Base-by-base conservation (phyloP, 148 eudicot species). In the Spergularia bocconei region DNA sequence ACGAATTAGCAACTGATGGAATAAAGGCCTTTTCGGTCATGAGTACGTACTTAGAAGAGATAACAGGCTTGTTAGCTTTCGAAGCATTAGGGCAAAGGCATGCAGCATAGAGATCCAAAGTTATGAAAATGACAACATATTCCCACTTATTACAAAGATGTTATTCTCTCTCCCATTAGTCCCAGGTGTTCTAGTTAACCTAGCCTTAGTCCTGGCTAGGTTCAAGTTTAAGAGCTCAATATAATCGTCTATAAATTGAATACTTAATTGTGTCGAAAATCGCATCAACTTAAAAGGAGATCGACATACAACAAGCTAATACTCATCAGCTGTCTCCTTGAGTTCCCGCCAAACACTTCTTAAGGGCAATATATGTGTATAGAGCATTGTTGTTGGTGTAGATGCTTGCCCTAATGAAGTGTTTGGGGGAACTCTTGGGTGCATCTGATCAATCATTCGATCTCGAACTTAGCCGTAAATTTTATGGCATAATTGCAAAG, bases 341-440 rank as follows among this genome's bases (percentile, higher is more conserved):
- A 67, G 71, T 67, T 67, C 71, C 71, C 71, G 38, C 55, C 71
- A 67, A 67, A 67, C 71, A 50, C 71, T 67, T 67, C 71, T 44
- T 47, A n/a, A 48, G 71, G 71, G 55, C 47, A 3, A 36, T 36
- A 44, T 12, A 44, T 44, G 0, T 63, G 67, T 12, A 33, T 54
- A 7, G 21, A 56, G 19, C 59, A 15, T 16, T 44, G 7, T 39
- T 39, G 3, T 44, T 6, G 48, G 48, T 44, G 8, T 6, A 44
- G 0, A 14, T 38, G 36, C 6, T 29, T 38, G 38, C 38, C 71
- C 71, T 67, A 67, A 48, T 67, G 71, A 67, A 67, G 71, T 67
- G 71, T 50, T 67, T 50, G 71, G 71, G 55, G 71, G 71, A 67
- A 67, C 71, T 67, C 71, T 67, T 47, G 71, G 71, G 33, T 44